These are phyloP conservation scores for Geranomyces michiganensis DNA, from an alignment of 192 early-diverging fungal genomes.

Conservation along the genomic window DNA sequence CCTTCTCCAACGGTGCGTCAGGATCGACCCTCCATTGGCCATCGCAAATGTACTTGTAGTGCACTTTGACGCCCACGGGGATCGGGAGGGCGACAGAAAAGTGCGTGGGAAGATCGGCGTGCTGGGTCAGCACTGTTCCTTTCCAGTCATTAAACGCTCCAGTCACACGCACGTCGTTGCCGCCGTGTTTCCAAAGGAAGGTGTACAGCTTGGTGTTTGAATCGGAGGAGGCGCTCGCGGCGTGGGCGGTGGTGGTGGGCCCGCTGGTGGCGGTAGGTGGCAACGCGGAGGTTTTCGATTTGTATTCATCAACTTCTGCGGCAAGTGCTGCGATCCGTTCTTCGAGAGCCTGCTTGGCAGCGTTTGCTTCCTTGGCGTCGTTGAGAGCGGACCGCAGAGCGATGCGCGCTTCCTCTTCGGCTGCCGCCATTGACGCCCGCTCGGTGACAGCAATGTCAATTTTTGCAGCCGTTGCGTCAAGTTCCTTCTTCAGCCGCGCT, in stretches of 20 bases:
- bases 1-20: slow-evolving; percentile 10
- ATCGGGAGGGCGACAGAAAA: background rate
- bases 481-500: background rate
- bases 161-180: slow-evolving; percentile 9
- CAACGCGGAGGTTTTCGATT: background rate
- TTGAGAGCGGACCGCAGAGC: too few species aligned
- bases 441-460: background rate
- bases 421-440: background rate
- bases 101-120: slow-evolving; percentile 4
- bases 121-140: too few species aligned
- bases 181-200: slow-evolving; percentile 17
- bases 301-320: background rate
- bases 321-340: background rate
- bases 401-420: background rate
- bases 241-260: background rate
- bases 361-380: too few species aligned
- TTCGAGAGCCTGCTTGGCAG: background rate
- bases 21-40: slow-evolving; percentile 28
- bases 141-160: slow-evolving; percentile 1
- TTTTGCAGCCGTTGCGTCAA: background rate
- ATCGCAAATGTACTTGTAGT: slow-evolving; percentile 41
- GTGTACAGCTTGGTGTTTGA: background rate
- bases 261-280: background rate
- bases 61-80: background rate
- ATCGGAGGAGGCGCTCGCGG: background rate